Base-by-base conservation (phyloP, 78 protist species). In the Dictyostelium brefeldianum region DNA sequence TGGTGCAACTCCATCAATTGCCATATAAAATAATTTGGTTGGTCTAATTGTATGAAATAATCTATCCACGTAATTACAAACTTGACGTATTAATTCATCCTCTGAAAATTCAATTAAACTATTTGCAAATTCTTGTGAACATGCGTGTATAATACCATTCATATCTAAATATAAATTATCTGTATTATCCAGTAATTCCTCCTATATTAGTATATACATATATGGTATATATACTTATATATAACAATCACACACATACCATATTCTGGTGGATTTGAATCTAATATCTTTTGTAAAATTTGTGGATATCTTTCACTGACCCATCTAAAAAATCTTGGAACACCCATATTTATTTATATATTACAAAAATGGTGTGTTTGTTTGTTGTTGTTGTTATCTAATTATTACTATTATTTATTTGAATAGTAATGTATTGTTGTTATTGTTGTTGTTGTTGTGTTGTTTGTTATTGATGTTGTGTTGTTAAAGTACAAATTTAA, bases 141-240 rank as follows among this genome's bases (percentile, higher is more conserved):
- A 94, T 74, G 91, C 99, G 98, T 99, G 99, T 73, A 99, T 98
- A 77, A 99, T 94, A 56, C 99, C 99, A 94, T 99, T 99, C 99
- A 99, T 97, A 70, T 99, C 99, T n/a, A 99, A 96, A 85, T 99
- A 99, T 22, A 99, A 95, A 87, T 96, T 96, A 95, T 99, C 99
- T 81, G 69, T 97, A n/a, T n/a, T n/a, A n/a, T n/a, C n/a, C n/a
- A n/a, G n/a, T n/a, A n/a, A n/a, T n/a, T n/a, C n/a, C n/a, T n/a
- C n/a, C n/a, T n/a, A n/a, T n/a, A n/a, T 18, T 11, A n/a, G 12
- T 75, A 25, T 36, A 36, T 36, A 36, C 43, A 36, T 36, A 2
- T 36, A 36, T n/a, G n/a, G n/a, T n/a, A n/a, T n/a, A n/a, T n/a
- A n/a, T n/a, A n/a, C n/a, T n/a, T n/a, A n/a, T n/a, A 36, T 36